phyloP scores from a whole-genome alignment of 306 rosid species.

The Rosa chinensis region DNA sequence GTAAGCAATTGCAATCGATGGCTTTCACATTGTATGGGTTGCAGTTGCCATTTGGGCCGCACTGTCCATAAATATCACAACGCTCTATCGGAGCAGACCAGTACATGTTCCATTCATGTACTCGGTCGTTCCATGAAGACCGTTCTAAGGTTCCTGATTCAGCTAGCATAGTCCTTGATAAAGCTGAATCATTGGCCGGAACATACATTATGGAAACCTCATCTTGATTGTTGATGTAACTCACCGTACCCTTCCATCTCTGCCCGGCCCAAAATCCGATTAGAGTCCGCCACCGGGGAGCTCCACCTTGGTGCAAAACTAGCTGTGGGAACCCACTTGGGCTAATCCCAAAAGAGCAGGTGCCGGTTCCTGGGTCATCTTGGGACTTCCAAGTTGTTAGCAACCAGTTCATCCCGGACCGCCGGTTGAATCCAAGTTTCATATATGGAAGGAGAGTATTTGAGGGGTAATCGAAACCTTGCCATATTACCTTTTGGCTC shows the following conservation, averaged over 20 bases:
- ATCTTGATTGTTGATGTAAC: neutral
- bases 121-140: conserved; percentile 25
- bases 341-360: conserved; percentile 1
- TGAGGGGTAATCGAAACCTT: conserved; percentile 47
- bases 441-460: conserved; percentile 34
- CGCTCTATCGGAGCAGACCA: conserved; percentile 28
- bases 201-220: neutral
- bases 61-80: conserved; percentile 46
- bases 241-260: neutral
- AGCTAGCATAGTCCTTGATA: neutral
- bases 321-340: conserved; percentile 25
- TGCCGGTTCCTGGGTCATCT: conserved; percentile 49
- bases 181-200: neutral
- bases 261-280: neutral
- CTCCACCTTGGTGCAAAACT: conserved; percentile 9
- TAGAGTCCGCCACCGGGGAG: neutral
- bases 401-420: neutral
- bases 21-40: conserved; percentile 12
- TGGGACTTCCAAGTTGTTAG: conserved; percentile 29
- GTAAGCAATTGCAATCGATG: conserved; percentile 45
- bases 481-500: conserved; percentile 27
- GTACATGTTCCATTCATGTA: conserved; percentile 24
- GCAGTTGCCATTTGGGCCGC: conserved; percentile 49
- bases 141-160: conserved; percentile 17
- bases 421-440: conserved; percentile 22